Conservation (phyloP, 139 green algal species). For the Parachlorella kessleri region DNA sequence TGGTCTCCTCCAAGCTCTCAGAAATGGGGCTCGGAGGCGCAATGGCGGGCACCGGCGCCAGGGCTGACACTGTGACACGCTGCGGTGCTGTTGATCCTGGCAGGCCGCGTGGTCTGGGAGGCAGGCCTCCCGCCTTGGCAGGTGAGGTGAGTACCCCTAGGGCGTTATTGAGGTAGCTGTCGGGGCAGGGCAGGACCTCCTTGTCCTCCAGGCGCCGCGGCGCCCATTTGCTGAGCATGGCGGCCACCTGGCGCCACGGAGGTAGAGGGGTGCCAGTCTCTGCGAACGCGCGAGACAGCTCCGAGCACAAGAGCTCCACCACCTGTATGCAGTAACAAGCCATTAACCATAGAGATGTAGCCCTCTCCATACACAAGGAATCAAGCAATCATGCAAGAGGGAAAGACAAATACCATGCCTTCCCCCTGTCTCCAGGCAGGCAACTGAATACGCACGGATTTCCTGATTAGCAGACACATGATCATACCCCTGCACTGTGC, state of each 20-base stretch:
- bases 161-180: not conserved
- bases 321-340: too few relatives aligned
- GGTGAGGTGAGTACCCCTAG: too few relatives aligned
- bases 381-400: not conserved
- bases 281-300: constrained; percentile 53
- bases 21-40: too few relatives aligned
- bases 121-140: not conserved
- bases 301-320: constrained; percentile 51
- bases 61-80: too few relatives aligned
- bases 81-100: too few relatives aligned
- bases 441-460: not conserved
- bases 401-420: too few relatives aligned
- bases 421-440: too few relatives aligned
- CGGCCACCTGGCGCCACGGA: constrained; percentile 54
- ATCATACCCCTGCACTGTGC: too few relatives aligned
- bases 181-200: constrained; percentile 10
- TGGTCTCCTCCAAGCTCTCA: too few relatives aligned
- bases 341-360: not conserved
- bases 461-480: too few relatives aligned
- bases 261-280: constrained; percentile 47
- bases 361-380: not conserved
- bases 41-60: too few relatives aligned
- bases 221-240: constrained; percentile 67
- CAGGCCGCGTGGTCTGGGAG: too few relatives aligned
- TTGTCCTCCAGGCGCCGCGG: constrained; percentile 51